Base-by-base conservation (phyloP, 2,329 filamentous ascomycete genomes). In the Fusarium abutilonis region DNA sequence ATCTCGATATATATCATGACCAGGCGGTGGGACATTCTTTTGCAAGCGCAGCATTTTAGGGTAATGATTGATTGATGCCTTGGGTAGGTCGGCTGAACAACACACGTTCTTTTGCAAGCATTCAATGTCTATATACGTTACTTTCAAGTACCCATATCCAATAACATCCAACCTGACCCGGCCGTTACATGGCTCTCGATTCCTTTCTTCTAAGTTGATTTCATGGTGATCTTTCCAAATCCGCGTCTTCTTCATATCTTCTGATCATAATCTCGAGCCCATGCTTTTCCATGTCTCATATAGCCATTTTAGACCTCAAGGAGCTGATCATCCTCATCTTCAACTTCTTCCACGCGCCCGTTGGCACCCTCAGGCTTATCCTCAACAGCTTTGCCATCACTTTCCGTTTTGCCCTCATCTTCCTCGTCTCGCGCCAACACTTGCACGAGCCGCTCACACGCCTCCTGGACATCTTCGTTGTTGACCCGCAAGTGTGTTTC, bases 401-500 rank as follows among this genome's bases (percentile, higher is more conserved):
- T 48, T 21, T 44, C 55, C 19, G 34, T 76, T 46, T 79, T 71
- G 38, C 66, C 71, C 40, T 77, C 80, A 4, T 66, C 72, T 13
- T 78, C 88, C 73, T 95, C 93, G 40, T 93, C 91, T 52, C 91
- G 82, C 87, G 93, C 92, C 59, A 97, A 74, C 7, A 97, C 87
- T 73, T 99, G 92, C 42, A 99, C 95, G 48, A 98, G 73, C 53
- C 95, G 84, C 75, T 98, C 95, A 70, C 91, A 96, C 1, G 88
- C 91, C 68, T 97, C 93, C 64, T 85, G 83, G 3, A 98, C 91
- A 14, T 82, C 88, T 41, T 96, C 92, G 70, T 97, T 83, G 19
- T 93, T 83, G 5, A 93, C 87, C 19, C 88, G 85, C 61, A 89
- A 70, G 80, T 99, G 95, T 29, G 90, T 89, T 76, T 98, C 95